Base-by-base conservation (phyloP, 179 eudicot genomes). In the Carnegiea gigantea region DNA sequence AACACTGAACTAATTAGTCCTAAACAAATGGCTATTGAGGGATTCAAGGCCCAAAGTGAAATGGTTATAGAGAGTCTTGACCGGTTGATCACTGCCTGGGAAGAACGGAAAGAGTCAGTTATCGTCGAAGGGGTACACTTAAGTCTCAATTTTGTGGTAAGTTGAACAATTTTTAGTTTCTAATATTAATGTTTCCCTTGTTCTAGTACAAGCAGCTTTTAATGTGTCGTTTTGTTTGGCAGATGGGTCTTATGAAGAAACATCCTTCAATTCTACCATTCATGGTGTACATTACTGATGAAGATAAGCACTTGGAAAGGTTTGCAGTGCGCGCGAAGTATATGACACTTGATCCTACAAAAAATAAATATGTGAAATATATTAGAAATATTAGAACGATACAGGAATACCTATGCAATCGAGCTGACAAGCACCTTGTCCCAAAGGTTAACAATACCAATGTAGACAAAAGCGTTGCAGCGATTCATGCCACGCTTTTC, bases 201-300 rank as follows among this genome's bases (percentile, higher is more conserved):
- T 40, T 40, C 44, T 20, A 59, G 36, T 30, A 7, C 7, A 73
- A 62, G 68, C 62, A 40, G 44, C 44, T 40, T 78, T 74, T 86
- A 73, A 74, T 82, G 30, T 5, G 38, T 24, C 51, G 21, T 9
- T 77, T 7, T 75, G 28, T 76, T 81, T 59, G 81, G 83, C 95
- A 95, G 99, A 95, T 95, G 99, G 99, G 99, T 76, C 98, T 95
- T 65, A 95, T 95, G 99, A 94, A 95, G 87, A 95, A 94, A 79
- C 99, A 95, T 84, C 98, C 98, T 77, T 95, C 99, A 60, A 92
- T 95, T 54, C 85, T 95, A 86, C 99, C 99, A 51, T 95, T 94
- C 83, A 95, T 95, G 98, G 90, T 95, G 86, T 94, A 95, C 77
- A 95, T 95, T 71, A 85, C 95, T 65, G 93, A 91, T 54, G 98